Conservation (phyloP, 495 filamentous ascomycete genomes). For the Xylaria venustula region DNA sequence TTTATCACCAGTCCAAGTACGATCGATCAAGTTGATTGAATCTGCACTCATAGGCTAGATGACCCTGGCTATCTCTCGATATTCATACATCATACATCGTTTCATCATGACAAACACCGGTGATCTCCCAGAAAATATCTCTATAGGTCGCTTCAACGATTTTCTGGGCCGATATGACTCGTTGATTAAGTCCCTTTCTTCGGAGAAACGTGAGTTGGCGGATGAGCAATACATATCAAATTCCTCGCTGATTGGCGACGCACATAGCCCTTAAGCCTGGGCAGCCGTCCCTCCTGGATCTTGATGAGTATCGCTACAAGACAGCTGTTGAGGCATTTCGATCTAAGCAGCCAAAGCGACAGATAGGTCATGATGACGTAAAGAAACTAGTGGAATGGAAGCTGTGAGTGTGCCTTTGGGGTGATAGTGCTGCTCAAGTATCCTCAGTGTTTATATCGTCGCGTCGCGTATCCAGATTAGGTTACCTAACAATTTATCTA, state of each 20-base stretch:
- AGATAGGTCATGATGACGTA: constrained; percentile 43
- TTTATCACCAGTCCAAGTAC: too few relatives aligned
- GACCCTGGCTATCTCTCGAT: too few relatives aligned
- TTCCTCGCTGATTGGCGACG: constrained; percentile 7
- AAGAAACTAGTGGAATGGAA: constrained; percentile 72
- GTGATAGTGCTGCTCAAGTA: neutral
- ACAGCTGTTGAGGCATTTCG: constrained; percentile 39
- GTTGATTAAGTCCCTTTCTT: constrained; percentile 40
- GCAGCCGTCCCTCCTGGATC: constrained; percentile 43
- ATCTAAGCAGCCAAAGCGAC: constrained; percentile 19
- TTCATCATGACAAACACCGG: constrained; percentile 15
- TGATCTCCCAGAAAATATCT: constrained; percentile 32
- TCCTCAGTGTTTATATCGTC: neutral
- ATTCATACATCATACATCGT: neutral
- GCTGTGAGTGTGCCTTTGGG: constrained; percentile 52
- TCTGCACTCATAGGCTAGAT: too few relatives aligned
- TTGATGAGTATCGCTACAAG: constrained; percentile 50
- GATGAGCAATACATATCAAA: neutral
- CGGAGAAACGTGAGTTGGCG: constrained; percentile 37
- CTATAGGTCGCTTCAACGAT: constrained; percentile 32
- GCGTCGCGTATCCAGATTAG: neutral
- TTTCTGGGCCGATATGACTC: constrained; percentile 34
- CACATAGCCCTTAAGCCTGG: constrained; percentile 25
- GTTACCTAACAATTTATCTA: constrained; percentile 17
- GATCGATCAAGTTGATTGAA: too few relatives aligned